These are phyloP conservation scores for Chaetomiaceae sp. DNA, from an alignment of 2,329 filamentous ascomycete species.

Conservation along the genomic window DNA sequence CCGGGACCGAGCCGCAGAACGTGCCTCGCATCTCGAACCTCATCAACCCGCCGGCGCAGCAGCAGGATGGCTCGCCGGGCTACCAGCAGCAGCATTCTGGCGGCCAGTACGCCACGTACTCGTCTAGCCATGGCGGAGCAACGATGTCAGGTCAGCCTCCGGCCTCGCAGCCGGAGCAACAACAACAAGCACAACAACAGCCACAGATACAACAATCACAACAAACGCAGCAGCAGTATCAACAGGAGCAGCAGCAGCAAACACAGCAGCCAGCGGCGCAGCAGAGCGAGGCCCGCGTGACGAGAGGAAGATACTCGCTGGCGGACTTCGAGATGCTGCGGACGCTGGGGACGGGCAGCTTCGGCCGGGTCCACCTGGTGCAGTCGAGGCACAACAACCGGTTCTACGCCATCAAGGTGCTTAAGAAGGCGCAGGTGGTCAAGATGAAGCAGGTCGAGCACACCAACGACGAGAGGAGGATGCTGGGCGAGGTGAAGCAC, in stretches of 20 bases:
- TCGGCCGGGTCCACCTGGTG: conserved; percentile 91
- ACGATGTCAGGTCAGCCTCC: conserved; percentile 26
- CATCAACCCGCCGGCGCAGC: conserved; percentile 56
- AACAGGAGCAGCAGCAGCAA: conserved; percentile 23
- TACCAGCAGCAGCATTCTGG: conserved; percentile 24
- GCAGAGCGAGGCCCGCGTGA: conserved; percentile 52
- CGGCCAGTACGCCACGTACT: conserved; percentile 16
- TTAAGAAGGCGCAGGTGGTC: conserved; percentile 97
- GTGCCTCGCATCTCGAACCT: conserved; percentile 77
- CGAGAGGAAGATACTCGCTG: conserved; percentile 96
- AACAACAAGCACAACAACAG: conserved; percentile 19
- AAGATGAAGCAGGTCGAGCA: conserved; percentile 99
- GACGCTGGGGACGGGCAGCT: conserved; percentile 92
- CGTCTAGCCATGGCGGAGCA: conserved; percentile 23
- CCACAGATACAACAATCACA: conserved; percentile 14
- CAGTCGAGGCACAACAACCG: conserved; percentile 97
- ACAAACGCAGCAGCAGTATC: conserved; percentile 29
- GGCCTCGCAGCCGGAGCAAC: conserved; percentile 23
- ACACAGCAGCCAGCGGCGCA: conserved; percentile 21
- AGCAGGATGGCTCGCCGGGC: conserved; percentile 36
- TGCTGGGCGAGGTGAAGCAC: conserved; percentile 95
- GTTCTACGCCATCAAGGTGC: conserved; percentile 96
- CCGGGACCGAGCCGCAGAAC: conserved; percentile 56
- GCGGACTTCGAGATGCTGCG: conserved; percentile 83
- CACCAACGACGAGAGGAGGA: conserved; percentile 93